Base-by-base conservation (phyloP, 768 basidiomycete species). In the Mycena epipterygia region DNA sequence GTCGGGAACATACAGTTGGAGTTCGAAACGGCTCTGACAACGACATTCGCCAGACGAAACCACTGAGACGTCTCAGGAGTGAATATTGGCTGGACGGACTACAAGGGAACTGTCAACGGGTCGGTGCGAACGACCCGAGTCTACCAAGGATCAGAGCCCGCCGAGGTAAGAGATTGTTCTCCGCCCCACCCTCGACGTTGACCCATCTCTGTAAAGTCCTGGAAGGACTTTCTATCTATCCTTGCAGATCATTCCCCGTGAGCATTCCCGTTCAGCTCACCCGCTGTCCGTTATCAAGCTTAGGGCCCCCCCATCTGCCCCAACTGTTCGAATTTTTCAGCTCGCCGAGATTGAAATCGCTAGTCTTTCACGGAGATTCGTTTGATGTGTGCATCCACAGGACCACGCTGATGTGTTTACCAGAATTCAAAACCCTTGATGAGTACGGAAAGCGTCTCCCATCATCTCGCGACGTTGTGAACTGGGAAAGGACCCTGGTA, bases 301-400 rank as follows among this genome's bases (percentile, higher is more conserved):
- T 11, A 66, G 64, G 2, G 35, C 53, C 16, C 46, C n/a, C 46
- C 1, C 2, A 58, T 66, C 27, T 64, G 4, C 64, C 64, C 2
- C 64, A 66, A 30, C 23, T 66, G 9, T 65, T 65, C n/a, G 64
- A 55, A 17, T 65, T 65, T 37, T 65, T 53, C 21, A 29, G 23
- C 21, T 57, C 64, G 6, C 64, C 55, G 1, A 16, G 56, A 37
- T 14, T 66, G 29, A 19, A 4, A 41, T 46, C 53, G 3, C 64
- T 66, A 3, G 48, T 66, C 17, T 66, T 66, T 21, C 64, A 66
- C 19, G 64, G 64, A 44, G 64, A 53, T 65, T 1, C 0, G 44
- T 5, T 56, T 21, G 21, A 9, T 16, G 1, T 6, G n/a, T n/a
- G n/a, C n/a, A n/a, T n/a, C n/a, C n/a, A n/a, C n/a, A n/a, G n/a